Evolutionary conservation across 78 protist genomes (phyloP), one percentile per base, ranked within the genome.

Genomic region (Diacronema lutheri): DNA sequence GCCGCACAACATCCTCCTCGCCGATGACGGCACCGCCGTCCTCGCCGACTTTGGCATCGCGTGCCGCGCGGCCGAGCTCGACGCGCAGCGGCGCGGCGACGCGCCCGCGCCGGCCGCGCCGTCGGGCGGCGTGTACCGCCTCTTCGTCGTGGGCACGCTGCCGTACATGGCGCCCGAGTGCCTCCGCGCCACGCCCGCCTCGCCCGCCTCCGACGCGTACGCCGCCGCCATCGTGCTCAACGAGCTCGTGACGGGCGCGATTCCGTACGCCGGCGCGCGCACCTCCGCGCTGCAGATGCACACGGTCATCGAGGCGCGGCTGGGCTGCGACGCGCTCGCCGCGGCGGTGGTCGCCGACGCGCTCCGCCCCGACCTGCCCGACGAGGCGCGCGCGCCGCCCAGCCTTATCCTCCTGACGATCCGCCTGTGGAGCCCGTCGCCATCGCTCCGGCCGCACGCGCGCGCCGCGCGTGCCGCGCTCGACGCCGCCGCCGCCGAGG

Each of bases 111-210:
- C 16, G 16, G 50, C 50, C 16, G 16, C 16, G 16, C 50, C 50
- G 50, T 44, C 50, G 16, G 50, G 50, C 3, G 50, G 50, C 16
- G 3, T 44, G 16, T 7, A 44, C 50, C 50, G 50, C 50, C 16
- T 7, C 16, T 44, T 44, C 50, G 16, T 44, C 50, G 7, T 9
- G 16, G 60, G 60, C 60, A 55, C 60, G 60, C 33, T 61, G 38
- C 68, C 68, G 38, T 61, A 61, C 68, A 61, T 61, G 68, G 68
- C 68, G 68, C 68, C 68, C 29, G 68, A 61, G 33, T 35, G 11
- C 33, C 1, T 61, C 38, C 26, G 14, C 21, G 33, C 6, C 33
- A 6, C 33, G 29, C 29, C 29, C 68, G 29, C 68, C 10, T 26
- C 33, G 33, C 29, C 1, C 14, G n/a, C 58, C 23, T 71, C 55